phyloP scores from a whole-genome alignment of 768 basidiomycete genomes.

The Cystofilobasidium macerans region DNA sequence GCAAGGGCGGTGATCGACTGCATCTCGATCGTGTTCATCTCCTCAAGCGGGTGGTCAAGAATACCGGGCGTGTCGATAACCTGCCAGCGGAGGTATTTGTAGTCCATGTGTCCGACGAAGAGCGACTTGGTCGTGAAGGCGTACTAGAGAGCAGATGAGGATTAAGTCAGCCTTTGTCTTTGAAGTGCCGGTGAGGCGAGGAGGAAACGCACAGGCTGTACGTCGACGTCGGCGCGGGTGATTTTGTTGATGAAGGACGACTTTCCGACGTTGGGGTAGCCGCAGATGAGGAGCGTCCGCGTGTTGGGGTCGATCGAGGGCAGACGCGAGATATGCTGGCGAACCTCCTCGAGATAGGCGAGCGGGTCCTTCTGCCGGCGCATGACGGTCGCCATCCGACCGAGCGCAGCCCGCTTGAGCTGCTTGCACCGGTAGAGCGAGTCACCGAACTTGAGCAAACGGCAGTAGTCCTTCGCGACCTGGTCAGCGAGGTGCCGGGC shows the following conservation, averaged over 20 bases:
- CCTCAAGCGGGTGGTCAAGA: constrained; percentile 93
- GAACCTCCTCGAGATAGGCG: constrained; percentile 96
- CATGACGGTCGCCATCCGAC: constrained; percentile 99
- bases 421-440: constrained; percentile 96
- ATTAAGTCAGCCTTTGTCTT: no score
- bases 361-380: constrained; percentile 94
- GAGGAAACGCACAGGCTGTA: constrained; percentile 54
- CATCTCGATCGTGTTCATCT: constrained; percentile 99
- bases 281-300: constrained; percentile 91
- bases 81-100: constrained; percentile 98
- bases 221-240: constrained; percentile 96
- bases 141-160: constrained; percentile 43
- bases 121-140: constrained; percentile 98
- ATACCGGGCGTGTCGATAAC: constrained; percentile 99
- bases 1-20: constrained; percentile 97
- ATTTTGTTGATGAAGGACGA: constrained; percentile 99
- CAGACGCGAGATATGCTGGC: constrained; percentile 96
- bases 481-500: constrained; percentile 92
- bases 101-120: constrained; percentile 96
- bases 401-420: constrained; percentile 91
- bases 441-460: constrained; percentile 93
- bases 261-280: constrained; percentile 99
- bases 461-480: constrained; percentile 88
- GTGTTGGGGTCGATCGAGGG: constrained; percentile 98
- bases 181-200: neutral